Conservation (phyloP, 345 rosid species). For the Bruguiera sexangula region DNA sequence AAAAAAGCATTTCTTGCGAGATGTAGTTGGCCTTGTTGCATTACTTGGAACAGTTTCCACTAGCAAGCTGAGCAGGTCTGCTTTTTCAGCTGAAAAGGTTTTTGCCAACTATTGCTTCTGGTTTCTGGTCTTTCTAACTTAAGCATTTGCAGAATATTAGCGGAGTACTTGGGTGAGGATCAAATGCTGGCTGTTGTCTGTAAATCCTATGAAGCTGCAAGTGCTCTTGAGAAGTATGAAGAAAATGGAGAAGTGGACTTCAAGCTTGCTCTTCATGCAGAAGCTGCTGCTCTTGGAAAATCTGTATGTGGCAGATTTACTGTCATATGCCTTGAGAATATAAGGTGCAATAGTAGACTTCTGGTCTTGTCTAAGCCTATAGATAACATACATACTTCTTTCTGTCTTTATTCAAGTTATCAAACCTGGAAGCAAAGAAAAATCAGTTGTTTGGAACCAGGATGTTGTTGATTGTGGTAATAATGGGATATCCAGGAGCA, state of each 20-base stretch:
- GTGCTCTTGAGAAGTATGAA: slow-evolving; percentile 32
- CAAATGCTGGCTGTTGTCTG: slow-evolving; percentile 64
- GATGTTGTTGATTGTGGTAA: too few relatives aligned
- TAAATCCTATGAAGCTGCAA: slow-evolving; percentile 37
- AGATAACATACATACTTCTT: neutral
- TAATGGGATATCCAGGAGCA: too few relatives aligned
- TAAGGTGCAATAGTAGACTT: slow-evolving; percentile 30
- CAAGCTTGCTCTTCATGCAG: slow-evolving; percentile 33
- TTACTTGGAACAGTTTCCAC: slow-evolving; percentile 53
- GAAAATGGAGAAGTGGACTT: slow-evolving; percentile 34
- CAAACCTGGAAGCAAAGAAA: too few relatives aligned
- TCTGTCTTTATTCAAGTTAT: neutral
- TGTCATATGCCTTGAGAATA: slow-evolving; percentile 49
- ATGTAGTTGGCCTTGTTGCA: slow-evolving; percentile 49
- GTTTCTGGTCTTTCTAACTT: neutral
- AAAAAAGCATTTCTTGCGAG: slow-evolving; percentile 18
- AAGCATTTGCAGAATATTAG: slow-evolving; percentile 39
- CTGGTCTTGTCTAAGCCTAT: neutral
- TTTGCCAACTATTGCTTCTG: neutral
- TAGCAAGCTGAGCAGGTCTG: slow-evolving; percentile 53
- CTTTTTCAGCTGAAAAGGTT: neutral
- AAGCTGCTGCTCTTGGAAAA: slow-evolving; percentile 38
- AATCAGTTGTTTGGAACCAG: too few relatives aligned
- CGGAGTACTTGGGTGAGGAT: slow-evolving; percentile 62
- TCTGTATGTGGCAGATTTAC: slow-evolving; percentile 42